Conservation (phyloP, 179 eudicot species). For the Beta corolliflora region DNA sequence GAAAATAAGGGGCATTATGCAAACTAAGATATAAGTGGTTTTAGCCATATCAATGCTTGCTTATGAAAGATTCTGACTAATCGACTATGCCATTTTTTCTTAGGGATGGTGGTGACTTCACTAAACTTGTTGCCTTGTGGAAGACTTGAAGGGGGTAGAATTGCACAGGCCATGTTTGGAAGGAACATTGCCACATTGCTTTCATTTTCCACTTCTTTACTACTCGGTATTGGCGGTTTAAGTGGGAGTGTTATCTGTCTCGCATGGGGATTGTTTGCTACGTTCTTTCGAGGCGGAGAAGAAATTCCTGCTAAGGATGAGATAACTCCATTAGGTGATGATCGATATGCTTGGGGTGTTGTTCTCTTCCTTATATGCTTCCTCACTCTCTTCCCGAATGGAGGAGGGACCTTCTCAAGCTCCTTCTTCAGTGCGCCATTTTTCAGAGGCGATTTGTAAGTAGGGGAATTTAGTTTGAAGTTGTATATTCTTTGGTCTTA, state of each 20-base stretch:
- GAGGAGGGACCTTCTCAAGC: slow-evolving; percentile 83
- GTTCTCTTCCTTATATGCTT: slow-evolving; percentile 78
- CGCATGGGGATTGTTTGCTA: slow-evolving; percentile 94
- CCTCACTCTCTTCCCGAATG: slow-evolving; percentile 92
- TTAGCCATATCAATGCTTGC: no score
- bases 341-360: slow-evolving; percentile 83
- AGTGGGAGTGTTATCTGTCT: slow-evolving; percentile 89
- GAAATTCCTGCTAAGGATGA: slow-evolving; percentile 92
- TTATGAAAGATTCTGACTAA: background rate
- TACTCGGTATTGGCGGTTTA: slow-evolving; percentile 83
- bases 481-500: slow-evolving; percentile 20
- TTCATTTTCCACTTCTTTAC: slow-evolving; percentile 68
- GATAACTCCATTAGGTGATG: slow-evolving; percentile 80
- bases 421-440: slow-evolving; percentile 66
- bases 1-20: background rate
- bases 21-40: background rate
- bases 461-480: background rate
- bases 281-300: slow-evolving; percentile 94
- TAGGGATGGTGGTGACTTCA: slow-evolving; percentile 98
- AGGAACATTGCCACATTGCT: slow-evolving; percentile 71
- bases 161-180: slow-evolving; percentile 96
- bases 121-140: slow-evolving; percentile 89
- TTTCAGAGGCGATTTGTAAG: slow-evolving; percentile 68
- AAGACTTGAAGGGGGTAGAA: slow-evolving; percentile 92
- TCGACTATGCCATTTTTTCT: background rate